Conservation (phyloP, 345 rosid species). For the Brassica napus region Da-Ae NC_063436.1:27271001-27271500, state of each 20-base stretch:
- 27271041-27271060: slow-evolving; percentile 35
- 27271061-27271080: slow-evolving; percentile 37
- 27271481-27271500: too few relatives aligned
- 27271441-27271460: too few relatives aligned
- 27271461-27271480: too few relatives aligned
- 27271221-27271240: slow-evolving; percentile 10
- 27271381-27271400: not conserved
- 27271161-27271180: not conserved
- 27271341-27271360: not conserved
- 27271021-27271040: slow-evolving; percentile 36
- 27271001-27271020: slow-evolving; percentile 22
- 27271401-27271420: not conserved
- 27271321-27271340: not conserved
- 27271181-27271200: not conserved
- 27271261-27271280: not conserved
- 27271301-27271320: not conserved
- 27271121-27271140: not conserved
- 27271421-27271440: too few relatives aligned
- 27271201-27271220: not conserved
- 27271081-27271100: slow-evolving; percentile 31
- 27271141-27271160: not conserved
- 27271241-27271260: not conserved
- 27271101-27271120: slow-evolving; percentile 16
- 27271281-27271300: not conserved
- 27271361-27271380: not conserved